Evolutionary conservation across 352 stramenopile genomes (phyloP), one percentile per base, ranked within the genome.

Genomic region (Blastocystis sp.): DNA sequence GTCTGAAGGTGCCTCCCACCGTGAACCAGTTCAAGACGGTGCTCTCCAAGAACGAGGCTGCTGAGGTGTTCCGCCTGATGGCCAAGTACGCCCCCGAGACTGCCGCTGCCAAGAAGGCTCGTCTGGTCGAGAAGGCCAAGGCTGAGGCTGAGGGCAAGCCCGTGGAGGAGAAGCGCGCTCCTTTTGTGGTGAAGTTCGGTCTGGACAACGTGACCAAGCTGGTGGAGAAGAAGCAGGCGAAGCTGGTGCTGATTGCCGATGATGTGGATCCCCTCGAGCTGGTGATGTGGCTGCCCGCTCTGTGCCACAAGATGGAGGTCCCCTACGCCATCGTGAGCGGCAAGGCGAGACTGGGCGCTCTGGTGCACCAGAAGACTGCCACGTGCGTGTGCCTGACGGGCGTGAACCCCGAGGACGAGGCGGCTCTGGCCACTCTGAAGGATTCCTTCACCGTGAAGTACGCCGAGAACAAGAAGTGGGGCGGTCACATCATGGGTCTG

Each of bases 241-340:
- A 34, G 28, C 28, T 34, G 28, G 28, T 34, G 0, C 28, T 34
- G 28, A 34, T 34, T 34, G 28, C 28, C 28, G 95, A 97, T 91
- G 96, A 99, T 90, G 96, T 99, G 66, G 95, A 98, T 91, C 97
- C 97, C 43, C 96, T 99, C 89, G 97, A 97, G 89, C 76, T 91
- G 61, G 89, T 91, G 45, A 62, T 91, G 40, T 91, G 89, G 89
- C 89, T 91, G 52, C 89, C 89, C 3, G 84, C 84, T 45, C 84
- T 91, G 48, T 91, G 89, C 95, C 93, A 96, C 90, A 98, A 99
- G 93, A 98, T 99, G 93, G 94, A 97, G 90, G 95, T 99, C 89
- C 96, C 97, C 23, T 99, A 98, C 92, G 95, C 95, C 91, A 99
- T 99, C 89, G 95, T 99, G 69, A 99, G 99, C 92, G 95, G 96